phyloP scores from a whole-genome alignment of 345 rosid genomes.

The Arabis hirsuta region DNA sequence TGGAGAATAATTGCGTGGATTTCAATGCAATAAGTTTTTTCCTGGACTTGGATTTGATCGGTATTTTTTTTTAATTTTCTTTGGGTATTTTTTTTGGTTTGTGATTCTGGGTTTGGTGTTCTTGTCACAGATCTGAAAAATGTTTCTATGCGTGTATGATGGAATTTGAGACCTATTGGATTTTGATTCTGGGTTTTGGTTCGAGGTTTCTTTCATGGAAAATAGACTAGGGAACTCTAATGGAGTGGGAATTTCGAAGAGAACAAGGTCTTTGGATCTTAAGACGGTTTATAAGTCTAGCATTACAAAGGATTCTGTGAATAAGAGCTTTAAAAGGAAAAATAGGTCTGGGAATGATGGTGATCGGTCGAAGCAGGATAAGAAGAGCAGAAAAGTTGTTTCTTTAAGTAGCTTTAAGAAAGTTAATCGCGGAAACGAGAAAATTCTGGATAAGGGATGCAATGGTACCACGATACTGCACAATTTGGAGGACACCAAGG shows the following conservation, averaged over 20 bases:
- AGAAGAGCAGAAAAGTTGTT: constrained; percentile 65
- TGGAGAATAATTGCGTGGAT: constrained; percentile 15
- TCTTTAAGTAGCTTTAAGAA: constrained; percentile 60
- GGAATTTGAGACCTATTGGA: constrained; percentile 42
- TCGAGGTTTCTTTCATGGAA: constrained; percentile 79
- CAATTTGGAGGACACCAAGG: constrained; percentile 49
- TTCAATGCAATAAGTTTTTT: constrained; percentile 14
- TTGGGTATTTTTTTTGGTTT: constrained; percentile 20
- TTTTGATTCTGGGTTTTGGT: constrained; percentile 42
- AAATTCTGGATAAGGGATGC: constrained; percentile 55
- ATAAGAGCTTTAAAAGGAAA: constrained; percentile 68
- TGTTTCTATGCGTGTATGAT: constrained; percentile 39
- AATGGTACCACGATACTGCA: constrained; percentile 50
- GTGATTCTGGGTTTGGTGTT: constrained; percentile 42
- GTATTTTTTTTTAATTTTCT: background rate
- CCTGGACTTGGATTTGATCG: constrained; percentile 39
- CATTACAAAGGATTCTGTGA: constrained; percentile 51
- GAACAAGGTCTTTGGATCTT: constrained; percentile 89
- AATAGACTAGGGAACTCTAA: constrained; percentile 63
- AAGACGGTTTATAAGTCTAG: constrained; percentile 74
- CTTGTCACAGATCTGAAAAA: constrained; percentile 68
- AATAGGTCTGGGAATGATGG: constrained; percentile 45
- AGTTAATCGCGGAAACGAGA: constrained; percentile 48
- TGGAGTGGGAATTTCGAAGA: constrained; percentile 77
- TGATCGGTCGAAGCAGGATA: constrained; percentile 55